Evolutionary conservation across 73 alveolate genomes (phyloP).

Genomic region (Blepharisma japonicum): DNA sequence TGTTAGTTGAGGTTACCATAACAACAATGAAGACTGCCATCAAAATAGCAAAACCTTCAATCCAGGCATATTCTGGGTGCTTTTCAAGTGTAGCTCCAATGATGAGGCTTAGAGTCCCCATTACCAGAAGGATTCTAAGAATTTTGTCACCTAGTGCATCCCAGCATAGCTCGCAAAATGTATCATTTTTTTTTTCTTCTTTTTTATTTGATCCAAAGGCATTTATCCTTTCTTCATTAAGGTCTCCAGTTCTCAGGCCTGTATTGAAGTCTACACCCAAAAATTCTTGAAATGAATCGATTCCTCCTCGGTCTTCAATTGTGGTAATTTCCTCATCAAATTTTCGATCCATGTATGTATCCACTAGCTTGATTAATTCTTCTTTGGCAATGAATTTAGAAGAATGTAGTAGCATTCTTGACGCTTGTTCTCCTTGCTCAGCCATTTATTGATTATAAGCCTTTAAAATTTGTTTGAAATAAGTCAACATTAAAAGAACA

Average conservation of each 20-base stretch:
- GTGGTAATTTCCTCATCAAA: neutral
- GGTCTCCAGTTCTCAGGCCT: neutral
- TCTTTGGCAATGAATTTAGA: constrained; percentile 23
- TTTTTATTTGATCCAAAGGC: neutral
- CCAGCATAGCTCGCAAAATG: constrained; percentile 49
- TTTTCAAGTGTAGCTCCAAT: constrained; percentile 61
- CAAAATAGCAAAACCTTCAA: constrained; percentile 79
- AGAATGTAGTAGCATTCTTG: neutral
- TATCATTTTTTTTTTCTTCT: neutral
- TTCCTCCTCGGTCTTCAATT: neutral
- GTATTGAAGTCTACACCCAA: neutral
- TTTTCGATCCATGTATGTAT: neutral
- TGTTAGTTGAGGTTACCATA: constrained; percentile 66
- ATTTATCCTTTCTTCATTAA: neutral
- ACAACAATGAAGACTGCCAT: constrained; percentile 78
- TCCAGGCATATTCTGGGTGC: constrained; percentile 79
- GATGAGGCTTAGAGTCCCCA: constrained; percentile 64
- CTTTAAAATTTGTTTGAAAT: too few relatives aligned
- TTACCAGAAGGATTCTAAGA: constrained; percentile 63
- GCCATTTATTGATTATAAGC: too few relatives aligned
- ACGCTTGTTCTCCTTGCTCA: neutral
- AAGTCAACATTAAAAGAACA: too few relatives aligned
- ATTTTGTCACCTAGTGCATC: constrained; percentile 76
- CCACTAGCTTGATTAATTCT: constrained; percentile 29
- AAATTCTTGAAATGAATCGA: neutral